Conservation (phyloP, 2,329 filamentous ascomycete genomes). For the Blastomyces emzantsi region DNA sequence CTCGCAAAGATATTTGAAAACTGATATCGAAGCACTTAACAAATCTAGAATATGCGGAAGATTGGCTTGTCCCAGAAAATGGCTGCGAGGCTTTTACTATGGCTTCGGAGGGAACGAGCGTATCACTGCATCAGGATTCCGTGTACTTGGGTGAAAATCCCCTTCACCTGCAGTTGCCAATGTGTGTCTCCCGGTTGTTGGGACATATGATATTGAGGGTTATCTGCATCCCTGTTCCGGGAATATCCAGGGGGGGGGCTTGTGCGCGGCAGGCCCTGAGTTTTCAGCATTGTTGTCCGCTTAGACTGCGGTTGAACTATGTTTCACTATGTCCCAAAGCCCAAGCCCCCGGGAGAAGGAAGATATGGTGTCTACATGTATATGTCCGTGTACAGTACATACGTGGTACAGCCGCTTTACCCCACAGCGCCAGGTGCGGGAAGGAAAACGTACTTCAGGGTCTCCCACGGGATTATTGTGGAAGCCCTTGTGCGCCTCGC, state of each 20-base stretch:
- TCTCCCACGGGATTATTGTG: not conserved
- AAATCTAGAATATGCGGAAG: not conserved
- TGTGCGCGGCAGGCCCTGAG: not conserved
- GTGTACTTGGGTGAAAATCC: not conserved
- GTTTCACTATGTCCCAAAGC: not conserved
- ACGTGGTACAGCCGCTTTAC: not conserved
- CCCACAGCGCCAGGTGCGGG: not conserved
- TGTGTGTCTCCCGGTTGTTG: not conserved
- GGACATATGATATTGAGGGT: not conserved
- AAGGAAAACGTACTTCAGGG: not conserved
- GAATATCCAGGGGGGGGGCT: too few relatives aligned
- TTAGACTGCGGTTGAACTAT: not conserved
- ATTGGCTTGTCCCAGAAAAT: not conserved
- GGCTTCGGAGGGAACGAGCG: not conserved
- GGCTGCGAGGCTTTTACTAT: not conserved
- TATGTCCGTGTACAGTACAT: not conserved
- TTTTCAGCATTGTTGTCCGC: not conserved
- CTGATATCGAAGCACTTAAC: not conserved
- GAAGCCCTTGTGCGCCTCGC: not conserved
- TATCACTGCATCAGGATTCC: not conserved
- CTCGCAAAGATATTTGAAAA: not conserved
- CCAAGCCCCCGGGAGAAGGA: not conserved
- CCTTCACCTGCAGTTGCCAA: not conserved
- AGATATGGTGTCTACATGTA: not conserved
- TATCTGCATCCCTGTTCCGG: not conserved